phyloP scores from a whole-genome alignment of 257 asterid genomes.

The Rauvolfia tetraphylla region DNA sequence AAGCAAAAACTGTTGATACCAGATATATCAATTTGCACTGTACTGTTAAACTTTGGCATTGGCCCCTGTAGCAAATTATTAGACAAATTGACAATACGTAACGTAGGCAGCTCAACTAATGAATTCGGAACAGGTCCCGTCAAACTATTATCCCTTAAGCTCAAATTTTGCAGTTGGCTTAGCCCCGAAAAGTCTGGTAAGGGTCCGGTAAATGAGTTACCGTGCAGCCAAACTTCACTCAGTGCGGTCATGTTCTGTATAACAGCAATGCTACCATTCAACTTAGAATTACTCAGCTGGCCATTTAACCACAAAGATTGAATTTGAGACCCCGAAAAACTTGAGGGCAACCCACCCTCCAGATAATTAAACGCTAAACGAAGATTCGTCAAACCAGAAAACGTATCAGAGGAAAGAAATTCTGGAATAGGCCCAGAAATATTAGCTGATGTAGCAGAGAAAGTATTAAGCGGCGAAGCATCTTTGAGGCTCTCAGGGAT shows the following conservation, averaged over 20 bases:
- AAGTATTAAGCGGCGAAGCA: constrained; percentile 37
- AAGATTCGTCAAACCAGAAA: constrained; percentile 39
- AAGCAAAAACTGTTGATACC: constrained; percentile 54
- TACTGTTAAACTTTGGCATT: constrained; percentile 41
- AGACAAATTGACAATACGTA: constrained; percentile 57
- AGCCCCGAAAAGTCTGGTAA: constrained; percentile 57
- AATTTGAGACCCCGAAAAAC: constrained; percentile 47
- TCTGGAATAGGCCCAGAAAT: constrained; percentile 59
- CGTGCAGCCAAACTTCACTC: constrained; percentile 56
- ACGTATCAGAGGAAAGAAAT: constrained; percentile 37
- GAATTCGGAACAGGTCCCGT: constrained; percentile 74
- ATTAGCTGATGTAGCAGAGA: constrained; percentile 57
- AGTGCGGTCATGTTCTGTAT: constrained; percentile 57
- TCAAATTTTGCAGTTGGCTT: constrained; percentile 35
- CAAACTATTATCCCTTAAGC: constrained; percentile 60
- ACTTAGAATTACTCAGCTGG: constrained; percentile 30
- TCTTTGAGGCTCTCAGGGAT: constrained; percentile 47
- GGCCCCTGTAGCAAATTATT: constrained; percentile 67
- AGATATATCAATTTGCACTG: constrained; percentile 36
- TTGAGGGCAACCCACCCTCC: constrained; percentile 61
- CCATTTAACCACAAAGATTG: constrained; percentile 66
- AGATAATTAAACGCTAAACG: constrained; percentile 50
- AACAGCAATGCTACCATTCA: constrained; percentile 52
- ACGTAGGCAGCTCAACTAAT: constrained; percentile 31
- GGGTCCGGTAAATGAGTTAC: constrained; percentile 54